These are phyloP conservation scores for Cinnamomum micranthum DNA, from an alignment of 164 flowering plant species.

Conservation along the genomic window DNA sequence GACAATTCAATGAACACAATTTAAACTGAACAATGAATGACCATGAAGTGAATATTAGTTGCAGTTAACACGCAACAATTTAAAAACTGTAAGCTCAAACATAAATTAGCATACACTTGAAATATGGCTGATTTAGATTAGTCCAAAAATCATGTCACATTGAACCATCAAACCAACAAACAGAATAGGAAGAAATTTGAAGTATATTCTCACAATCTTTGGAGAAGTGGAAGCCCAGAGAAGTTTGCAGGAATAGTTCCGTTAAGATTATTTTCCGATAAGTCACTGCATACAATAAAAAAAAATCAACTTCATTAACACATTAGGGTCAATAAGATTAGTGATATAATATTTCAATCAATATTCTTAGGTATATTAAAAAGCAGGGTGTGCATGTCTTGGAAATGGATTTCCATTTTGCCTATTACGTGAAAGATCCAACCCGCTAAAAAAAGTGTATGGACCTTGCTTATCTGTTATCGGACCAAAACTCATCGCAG, in stretches of 20 bases:
- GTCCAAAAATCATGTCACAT: not conserved
- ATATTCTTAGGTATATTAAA: not conserved
- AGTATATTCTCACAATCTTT: slow-evolving; percentile 53
- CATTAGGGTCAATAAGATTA: not conserved
- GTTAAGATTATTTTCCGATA: slow-evolving; percentile 60
- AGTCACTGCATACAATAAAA: slow-evolving; percentile 42
- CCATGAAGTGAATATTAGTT: not conserved
- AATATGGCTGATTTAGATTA: not conserved
- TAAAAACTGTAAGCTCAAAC: not conserved
- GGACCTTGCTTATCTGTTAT: too few species aligned
- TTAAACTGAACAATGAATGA: not conserved
- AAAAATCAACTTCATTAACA: not conserved
- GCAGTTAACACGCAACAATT: not conserved
- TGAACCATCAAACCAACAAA: not conserved
- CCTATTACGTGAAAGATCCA: too few species aligned
- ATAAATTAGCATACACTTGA: not conserved
- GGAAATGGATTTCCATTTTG: too few species aligned
- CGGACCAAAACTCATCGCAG: too few species aligned
- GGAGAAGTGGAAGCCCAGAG: slow-evolving; percentile 63
- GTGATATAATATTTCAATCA: not conserved
- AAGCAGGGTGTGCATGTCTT: too few species aligned
- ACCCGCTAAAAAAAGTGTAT: too few species aligned
- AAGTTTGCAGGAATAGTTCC: slow-evolving; percentile 67
- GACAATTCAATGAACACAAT: not conserved
- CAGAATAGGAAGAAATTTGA: not conserved